phyloP scores from a whole-genome alignment of 345 rosid genomes.

The Populus pruinosa region DNA sequence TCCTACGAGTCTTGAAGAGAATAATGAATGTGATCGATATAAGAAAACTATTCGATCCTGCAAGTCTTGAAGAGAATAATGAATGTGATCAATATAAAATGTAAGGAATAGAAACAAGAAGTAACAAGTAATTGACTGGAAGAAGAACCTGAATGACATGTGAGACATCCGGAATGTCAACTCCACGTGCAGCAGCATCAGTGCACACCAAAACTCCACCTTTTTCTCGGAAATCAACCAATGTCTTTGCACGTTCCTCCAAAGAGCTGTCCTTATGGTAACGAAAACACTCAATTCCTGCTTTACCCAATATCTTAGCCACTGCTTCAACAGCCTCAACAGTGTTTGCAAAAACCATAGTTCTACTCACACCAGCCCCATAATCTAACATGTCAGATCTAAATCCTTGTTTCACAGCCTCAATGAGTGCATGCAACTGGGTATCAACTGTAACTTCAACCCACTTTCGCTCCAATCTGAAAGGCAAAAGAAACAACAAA shows the following conservation, averaged over 20 bases:
- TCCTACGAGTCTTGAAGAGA: no score
- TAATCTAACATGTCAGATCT: constrained; percentile 18
- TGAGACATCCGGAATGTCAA: constrained; percentile 86
- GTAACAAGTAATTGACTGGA: neutral
- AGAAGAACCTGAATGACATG: constrained; percentile 84
- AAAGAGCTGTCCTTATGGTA: constrained; percentile 82
- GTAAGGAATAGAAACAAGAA: neutral
- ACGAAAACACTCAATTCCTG: constrained; percentile 67
- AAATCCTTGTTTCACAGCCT: constrained; percentile 57
- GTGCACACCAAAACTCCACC: constrained; percentile 93
- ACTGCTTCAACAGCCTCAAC: constrained; percentile 91
- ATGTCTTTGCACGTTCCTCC: constrained; percentile 66
- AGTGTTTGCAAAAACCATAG: constrained; percentile 94
- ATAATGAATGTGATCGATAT: no score
- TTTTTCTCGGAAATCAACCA: constrained; percentile 62
- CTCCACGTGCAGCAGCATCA: constrained; percentile 98
- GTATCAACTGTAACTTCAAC: constrained; percentile 74
- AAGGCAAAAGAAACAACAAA: constrained; percentile 19
- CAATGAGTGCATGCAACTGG: constrained; percentile 81
- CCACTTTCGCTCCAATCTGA: constrained; percentile 82
- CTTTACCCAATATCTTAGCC: constrained; percentile 65
- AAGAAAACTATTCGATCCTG: no score
- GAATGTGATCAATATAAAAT: no score
- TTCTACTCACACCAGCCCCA: constrained; percentile 43
- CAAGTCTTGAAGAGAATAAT: no score